Evolutionary conservation across 179 eudicot species (phyloP).

Genomic region (Gypsophila paniculata): DNA sequence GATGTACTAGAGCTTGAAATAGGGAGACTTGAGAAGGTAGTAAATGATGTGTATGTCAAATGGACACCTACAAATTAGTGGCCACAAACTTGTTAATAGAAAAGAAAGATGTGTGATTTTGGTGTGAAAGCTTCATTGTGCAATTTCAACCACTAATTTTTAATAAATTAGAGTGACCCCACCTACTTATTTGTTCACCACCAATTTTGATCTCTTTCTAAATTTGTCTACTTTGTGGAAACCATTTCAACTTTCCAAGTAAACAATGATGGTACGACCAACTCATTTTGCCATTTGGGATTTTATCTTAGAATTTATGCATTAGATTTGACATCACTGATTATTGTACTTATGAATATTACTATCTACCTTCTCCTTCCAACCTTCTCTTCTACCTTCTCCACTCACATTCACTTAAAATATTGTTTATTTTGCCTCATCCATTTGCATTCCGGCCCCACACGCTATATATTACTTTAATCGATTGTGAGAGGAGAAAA

Average conservation of each 20-base stretch:
- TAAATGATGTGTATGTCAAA: neutral
- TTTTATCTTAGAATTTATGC: neutral
- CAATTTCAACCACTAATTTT: constrained; percentile 26
- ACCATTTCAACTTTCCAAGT: constrained; percentile 16
- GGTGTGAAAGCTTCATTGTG: constrained; percentile 8
- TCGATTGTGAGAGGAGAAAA: no score
- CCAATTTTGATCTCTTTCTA: constrained; percentile 5
- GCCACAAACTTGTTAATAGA: constrained; percentile 21
- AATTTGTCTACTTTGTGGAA: constrained; percentile 15
- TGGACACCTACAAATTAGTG: constrained; percentile 15
- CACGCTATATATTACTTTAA: no score
- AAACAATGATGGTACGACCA: neutral
- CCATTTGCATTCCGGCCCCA: no score
- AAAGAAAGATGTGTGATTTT: neutral
- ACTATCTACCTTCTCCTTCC: no score
- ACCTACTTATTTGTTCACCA: constrained; percentile 18
- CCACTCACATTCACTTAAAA: no score
- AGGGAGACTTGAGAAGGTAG: neutral
- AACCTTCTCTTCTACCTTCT: no score
- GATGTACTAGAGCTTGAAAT: neutral
- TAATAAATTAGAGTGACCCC: constrained; percentile 11
- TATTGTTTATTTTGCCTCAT: no score
- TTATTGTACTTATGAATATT: no score
- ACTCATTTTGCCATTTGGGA: neutral
- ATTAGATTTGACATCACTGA: no score